Base-by-base conservation (phyloP, 2,329 filamentous ascomycete species). In the Hortaea sp. region DNA sequence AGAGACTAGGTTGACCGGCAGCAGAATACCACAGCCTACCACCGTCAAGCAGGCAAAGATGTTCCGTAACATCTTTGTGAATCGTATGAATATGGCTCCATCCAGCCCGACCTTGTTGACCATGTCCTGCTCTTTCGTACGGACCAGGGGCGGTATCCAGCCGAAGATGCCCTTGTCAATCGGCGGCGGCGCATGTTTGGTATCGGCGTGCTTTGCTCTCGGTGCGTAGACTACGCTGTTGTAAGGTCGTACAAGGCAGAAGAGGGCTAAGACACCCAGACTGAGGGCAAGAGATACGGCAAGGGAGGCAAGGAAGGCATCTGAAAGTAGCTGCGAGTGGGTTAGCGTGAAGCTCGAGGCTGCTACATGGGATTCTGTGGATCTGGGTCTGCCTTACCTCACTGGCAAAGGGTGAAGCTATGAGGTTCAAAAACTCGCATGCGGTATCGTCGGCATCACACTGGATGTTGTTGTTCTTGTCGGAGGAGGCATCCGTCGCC, bases 181-280 rank as follows among this genome's bases (percentile, higher is more conserved):
- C 1, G 85, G 81, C 9, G 92, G 92, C 12, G 90, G 92, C 7
- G 85, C 79, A 69, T 95, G 88, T 66, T 84, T 88, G 56, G 88
- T 81, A 64, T 97, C 90, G 63, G 88, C 85, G 72, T 95, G 84
- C 64, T 94, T 94, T 42, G 94, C 74, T 64, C 94, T 90, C 37
- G 92, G 92, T 3, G 92, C 89, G 68, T 98, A 98, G 41, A 98
- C 87, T 56, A 90, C 78, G 46, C 83, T 84, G 66, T 97, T 90
- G 66, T 89, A 88, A 5, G 92, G 92, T 50, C 92, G 85, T 46
- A 97, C 74, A 57, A 95, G 72, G 52, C 88, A 95, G 74, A 97
- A 98, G 53, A 81, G 69, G 48, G 94, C 63, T 51, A 87, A 82
- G 56, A 95, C 82, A 55, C 81, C 73, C 52, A 77, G 60, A 6